These are phyloP conservation scores for Clausena lansium DNA, from an alignment of 345 rosid species.

Conservation along the genomic window DNA sequence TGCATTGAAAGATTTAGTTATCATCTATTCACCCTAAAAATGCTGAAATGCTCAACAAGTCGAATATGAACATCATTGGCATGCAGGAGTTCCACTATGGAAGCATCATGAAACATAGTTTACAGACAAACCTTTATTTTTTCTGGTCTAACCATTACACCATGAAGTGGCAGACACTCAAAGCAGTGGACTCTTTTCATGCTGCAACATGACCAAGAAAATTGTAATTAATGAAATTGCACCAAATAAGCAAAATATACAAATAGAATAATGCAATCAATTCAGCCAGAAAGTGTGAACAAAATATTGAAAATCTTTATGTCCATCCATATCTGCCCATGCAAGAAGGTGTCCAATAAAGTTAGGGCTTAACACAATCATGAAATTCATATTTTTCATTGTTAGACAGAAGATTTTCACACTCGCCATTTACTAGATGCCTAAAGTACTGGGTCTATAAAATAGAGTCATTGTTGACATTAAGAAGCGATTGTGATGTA, in stretches of 20 bases:
- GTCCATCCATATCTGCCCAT: no score
- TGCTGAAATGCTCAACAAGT: neutral
- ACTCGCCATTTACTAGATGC: neutral
- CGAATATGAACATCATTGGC: neutral
- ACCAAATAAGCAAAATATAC: neutral
- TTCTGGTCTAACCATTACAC: slow-evolving; percentile 85
- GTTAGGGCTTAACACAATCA: neutral
- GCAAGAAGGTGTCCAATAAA: neutral
- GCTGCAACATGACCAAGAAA: slow-evolving; percentile 38
- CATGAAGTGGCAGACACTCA: slow-evolving; percentile 73
- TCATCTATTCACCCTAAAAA: neutral
- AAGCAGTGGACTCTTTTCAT: slow-evolving; percentile 80
- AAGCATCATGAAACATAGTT: slow-evolving; percentile 3
- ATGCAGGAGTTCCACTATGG: neutral
- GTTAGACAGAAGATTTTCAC: neutral
- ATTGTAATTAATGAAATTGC: neutral
- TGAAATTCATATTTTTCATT: neutral
- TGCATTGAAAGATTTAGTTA: neutral
- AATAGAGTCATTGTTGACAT: neutral
- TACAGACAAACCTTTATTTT: slow-evolving; percentile 72
- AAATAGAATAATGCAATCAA: neutral
- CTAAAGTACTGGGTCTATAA: neutral
- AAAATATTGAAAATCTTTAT: neutral
- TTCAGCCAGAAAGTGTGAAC: neutral
- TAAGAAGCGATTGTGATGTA: neutral